Percentiles rank a stretch among this genome's conserved stretches.
Evolutionary conservation across 202 grass and related monocot genomes (phyloP).

Genomic region (Carex arenaria): DNA sequence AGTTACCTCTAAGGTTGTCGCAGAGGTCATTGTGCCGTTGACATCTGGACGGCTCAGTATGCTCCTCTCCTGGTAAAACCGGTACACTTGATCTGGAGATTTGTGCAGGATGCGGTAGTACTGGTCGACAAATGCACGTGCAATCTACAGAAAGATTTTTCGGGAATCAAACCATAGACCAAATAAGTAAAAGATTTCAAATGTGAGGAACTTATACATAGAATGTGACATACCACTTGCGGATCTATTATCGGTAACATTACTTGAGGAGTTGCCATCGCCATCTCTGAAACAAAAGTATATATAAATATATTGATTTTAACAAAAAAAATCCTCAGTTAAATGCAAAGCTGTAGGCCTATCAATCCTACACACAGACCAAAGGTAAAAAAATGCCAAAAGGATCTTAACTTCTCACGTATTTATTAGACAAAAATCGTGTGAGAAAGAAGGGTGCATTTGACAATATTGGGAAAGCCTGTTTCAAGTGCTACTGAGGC

Average conservation of each 20-base stretch:
- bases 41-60: slow-evolving; percentile 48
- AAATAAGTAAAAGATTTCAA: background rate
- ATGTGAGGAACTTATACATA: background rate
- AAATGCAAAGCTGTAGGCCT: background rate
- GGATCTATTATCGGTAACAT: background rate
- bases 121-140: slow-evolving; percentile 78
- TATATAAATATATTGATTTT: background rate
- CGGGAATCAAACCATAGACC: background rate
- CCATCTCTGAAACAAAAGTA: slow-evolving; percentile 15
- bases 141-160: slow-evolving; percentile 39
- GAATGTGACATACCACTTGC: slow-evolving; percentile 10
- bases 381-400: background rate
- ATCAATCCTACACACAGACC: background rate
- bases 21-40: slow-evolving; percentile 53
- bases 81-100: slow-evolving; percentile 65
- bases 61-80: slow-evolving; percentile 88
- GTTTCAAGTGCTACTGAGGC: background rate
- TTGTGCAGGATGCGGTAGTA: slow-evolving; percentile 78
- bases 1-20: slow-evolving; percentile 56
- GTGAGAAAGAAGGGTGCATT: background rate
- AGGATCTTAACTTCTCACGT: background rate
- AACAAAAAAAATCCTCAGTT: background rate
- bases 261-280: background rate
- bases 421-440: background rate
- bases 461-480: background rate